Percentiles rank a stretch among this genome's conserved stretches.
phyloP scores from a whole-genome alignment of 208 protist genomes.

The Acanthamoeba rhysodes region DNA sequence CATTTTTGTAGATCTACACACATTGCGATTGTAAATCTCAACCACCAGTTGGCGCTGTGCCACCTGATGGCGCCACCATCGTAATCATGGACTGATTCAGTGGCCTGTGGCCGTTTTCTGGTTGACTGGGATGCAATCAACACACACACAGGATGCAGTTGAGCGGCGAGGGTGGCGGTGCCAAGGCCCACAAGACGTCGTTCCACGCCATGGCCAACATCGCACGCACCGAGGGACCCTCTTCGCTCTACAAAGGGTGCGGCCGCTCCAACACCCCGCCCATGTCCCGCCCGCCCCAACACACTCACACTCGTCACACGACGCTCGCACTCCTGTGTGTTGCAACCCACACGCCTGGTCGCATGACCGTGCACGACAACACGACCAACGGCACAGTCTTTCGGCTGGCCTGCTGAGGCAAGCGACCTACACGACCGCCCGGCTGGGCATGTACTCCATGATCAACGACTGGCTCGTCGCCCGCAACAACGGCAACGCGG shows the following conservation, averaged over 20 bases:
- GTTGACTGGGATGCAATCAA: not conserved
- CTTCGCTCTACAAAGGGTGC: conserved; percentile 65
- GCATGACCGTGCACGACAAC: not conserved
- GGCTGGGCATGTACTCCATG: conserved; percentile 81
- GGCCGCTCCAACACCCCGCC: no score
- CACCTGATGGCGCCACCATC: not conserved
- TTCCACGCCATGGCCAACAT: conserved; percentile 52
- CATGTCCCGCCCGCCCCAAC: no score
- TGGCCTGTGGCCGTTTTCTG: not conserved
- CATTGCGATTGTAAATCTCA: no score
- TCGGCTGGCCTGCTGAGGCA: conserved; percentile 81
- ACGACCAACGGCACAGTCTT: conserved; percentile 71
- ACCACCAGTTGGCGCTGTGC: no score
- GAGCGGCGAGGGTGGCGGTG: conserved; percentile 40
- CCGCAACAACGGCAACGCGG: conserved; percentile 66
- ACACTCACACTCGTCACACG: not conserved
- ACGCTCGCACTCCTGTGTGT: not conserved
- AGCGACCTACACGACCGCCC: conserved; percentile 81
- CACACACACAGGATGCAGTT: conserved; percentile 65
- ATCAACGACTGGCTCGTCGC: conserved; percentile 49
- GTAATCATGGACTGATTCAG: not conserved
- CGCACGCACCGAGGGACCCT: conserved; percentile 24
- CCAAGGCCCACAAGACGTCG: conserved; percentile 35
- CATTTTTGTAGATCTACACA: no score
- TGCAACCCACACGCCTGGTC: not conserved